phyloP scores from a whole-genome alignment of 2,329 filamentous ascomycete species.

The Berkeleyomyces basicola region DNA sequence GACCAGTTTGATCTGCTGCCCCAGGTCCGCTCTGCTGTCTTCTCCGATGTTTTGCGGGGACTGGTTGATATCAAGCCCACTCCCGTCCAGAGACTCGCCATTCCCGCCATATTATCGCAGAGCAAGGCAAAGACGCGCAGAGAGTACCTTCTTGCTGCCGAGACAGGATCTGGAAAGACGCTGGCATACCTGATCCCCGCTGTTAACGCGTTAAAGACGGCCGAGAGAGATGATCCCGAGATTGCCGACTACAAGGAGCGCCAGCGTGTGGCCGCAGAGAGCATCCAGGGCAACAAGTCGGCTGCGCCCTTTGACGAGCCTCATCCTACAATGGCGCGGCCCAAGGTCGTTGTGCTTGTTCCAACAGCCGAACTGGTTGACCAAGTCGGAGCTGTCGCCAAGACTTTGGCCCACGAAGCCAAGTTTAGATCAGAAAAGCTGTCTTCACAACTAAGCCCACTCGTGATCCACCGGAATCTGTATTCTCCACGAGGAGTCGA shows the following conservation, averaged over 20 bases:
- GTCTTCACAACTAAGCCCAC: conserved; percentile 58
- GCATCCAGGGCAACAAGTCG: conserved; percentile 38
- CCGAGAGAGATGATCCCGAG: conserved; percentile 44
- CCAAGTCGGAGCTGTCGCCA: conserved; percentile 69
- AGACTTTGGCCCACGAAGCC: conserved; percentile 64
- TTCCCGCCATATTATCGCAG: conserved; percentile 59
- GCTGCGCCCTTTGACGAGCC: conserved; percentile 48
- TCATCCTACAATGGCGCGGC: conserved; percentile 59
- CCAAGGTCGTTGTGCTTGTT: conserved; percentile 70
- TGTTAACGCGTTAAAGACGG: conserved; percentile 69
- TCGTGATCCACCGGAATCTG: conserved; percentile 67
- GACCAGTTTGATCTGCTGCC: conserved; percentile 65
- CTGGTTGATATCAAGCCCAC: conserved; percentile 67
- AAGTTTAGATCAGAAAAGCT: conserved; percentile 79
- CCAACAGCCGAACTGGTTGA: conserved; percentile 83
- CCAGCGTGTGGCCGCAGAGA: conserved; percentile 37
- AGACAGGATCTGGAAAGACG: conserved; percentile 95
- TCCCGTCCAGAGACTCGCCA: conserved; percentile 75
- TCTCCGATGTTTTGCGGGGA: conserved; percentile 55
- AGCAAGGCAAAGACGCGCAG: conserved; percentile 20
- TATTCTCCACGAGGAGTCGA: conserved; percentile 74
- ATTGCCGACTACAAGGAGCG: conserved; percentile 41
- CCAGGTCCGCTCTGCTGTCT: conserved; percentile 51
- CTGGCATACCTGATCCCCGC: conserved; percentile 78
- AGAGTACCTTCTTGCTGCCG: conserved; percentile 72